Conservation (phyloP, 768 basidiomycete genomes). For the Mycena latifolia region DNA sequence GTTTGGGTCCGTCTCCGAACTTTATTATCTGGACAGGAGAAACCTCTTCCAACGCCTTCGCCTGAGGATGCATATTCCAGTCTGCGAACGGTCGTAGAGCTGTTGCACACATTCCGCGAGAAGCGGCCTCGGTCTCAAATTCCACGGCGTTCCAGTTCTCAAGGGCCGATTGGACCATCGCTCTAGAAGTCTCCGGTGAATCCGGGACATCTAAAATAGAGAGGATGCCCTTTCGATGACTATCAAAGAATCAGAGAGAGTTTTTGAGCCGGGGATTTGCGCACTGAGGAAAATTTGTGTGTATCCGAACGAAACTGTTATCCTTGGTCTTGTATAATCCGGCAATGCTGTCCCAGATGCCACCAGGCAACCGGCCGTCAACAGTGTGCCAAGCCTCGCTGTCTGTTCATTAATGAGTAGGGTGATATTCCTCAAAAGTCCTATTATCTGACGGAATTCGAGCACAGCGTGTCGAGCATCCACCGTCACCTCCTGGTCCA, state of each 20-base stretch:
- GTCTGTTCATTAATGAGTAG: constrained; percentile 44
- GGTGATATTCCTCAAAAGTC: background rate
- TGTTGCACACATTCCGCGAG: constrained; percentile 60
- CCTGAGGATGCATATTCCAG: constrained; percentile 66
- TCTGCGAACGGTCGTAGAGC: constrained; percentile 61
- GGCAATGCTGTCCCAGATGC: constrained; percentile 62
- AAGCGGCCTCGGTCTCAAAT: constrained; percentile 62
- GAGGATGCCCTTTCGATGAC: constrained; percentile 65
- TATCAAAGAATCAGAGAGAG: constrained; percentile 34
- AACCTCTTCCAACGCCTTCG: constrained; percentile 49
- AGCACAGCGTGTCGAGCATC: constrained; percentile 69
- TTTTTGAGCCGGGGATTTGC: background rate
- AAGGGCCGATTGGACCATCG: constrained; percentile 54
- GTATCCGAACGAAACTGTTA: constrained; percentile 62
- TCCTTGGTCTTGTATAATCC: constrained; percentile 69
- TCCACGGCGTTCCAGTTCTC: constrained; percentile 55
- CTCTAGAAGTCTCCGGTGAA: constrained; percentile 44
- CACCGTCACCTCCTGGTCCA: constrained; percentile 62
- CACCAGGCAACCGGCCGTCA: constrained; percentile 49
- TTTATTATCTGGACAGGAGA: constrained; percentile 59
- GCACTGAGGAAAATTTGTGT: constrained; percentile 78
- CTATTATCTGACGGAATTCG: constrained; percentile 56
- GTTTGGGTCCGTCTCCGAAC: constrained; percentile 61
- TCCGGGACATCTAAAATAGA: constrained; percentile 55
- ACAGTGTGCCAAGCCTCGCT: constrained; percentile 66